Base-by-base conservation (phyloP, 1,139 yeast species). In the Maudiozyma humilis region DNA sequence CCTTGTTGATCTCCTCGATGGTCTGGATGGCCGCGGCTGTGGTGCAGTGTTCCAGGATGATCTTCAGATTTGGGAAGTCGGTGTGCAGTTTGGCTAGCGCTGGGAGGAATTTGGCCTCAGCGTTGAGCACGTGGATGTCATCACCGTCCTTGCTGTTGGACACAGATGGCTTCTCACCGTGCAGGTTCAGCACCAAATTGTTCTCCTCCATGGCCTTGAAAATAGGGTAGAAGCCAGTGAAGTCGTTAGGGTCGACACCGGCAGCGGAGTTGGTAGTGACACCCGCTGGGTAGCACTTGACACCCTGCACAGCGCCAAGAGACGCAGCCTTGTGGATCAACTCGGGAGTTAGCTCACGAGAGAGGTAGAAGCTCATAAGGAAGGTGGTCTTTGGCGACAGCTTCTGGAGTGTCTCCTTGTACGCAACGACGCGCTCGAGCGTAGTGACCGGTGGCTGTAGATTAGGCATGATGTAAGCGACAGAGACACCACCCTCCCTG, bases 201-300 rank as follows among this genome's bases (percentile, higher is more conserved):
- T 83, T 76, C 51, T 77, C 73, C 65, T 91, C 83, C 89, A 91
- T 81, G 16, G 86, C 95, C 57, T 82, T 75, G 60, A 91, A 91
- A 10, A 91, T 73, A 3, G 96, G 95, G 63, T 88, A 91, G 59
- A 88, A 93, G 3, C 75, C 79, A 42, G 81, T 76, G 64, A 91
- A 91, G 58, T 91, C 95, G 55, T 88, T 86, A 23, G 93, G 93
- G 63, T 83, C 91, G 31, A 91, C 96, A 37, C 98, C 98, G n/a
- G 82, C 86, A 42, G 75, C 67, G 6, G 96, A 86, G 67, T 91
- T 93, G 41, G 99, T 91, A 13, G 99, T 91, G 30, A 93, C 99
- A 40, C 99, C 99, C 1, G 97, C 96, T 27, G 98, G 98, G 62
- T 93, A 91, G 63, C 96, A 88, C 63, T 91, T 93, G 51, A 88